Conservation (phyloP, 805 yeast genomes). For the Kodamaea sagamina region DNA sequence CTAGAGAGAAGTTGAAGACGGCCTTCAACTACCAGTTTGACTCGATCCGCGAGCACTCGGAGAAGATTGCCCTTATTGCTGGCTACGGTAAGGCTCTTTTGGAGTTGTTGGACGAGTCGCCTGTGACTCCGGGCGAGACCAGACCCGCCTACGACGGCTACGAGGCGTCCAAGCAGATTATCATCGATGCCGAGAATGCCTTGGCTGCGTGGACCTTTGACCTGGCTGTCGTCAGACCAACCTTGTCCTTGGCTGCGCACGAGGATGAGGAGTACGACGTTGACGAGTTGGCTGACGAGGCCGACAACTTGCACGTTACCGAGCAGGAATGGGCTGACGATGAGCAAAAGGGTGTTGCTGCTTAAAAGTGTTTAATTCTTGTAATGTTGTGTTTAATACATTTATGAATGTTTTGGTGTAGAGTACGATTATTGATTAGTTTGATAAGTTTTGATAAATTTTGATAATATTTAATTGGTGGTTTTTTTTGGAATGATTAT, state of each 20-base stretch:
- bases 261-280: conserved; percentile 43
- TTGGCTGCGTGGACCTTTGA: conserved; percentile 96
- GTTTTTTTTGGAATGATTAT: no score
- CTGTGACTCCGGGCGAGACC: conserved; percentile 98
- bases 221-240: conserved; percentile 91
- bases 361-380: conserved; percentile 17
- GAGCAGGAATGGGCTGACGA: conserved; percentile 52
- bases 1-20: conserved; percentile 96
- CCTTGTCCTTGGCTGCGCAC: conserved; percentile 73
- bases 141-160: conserved; percentile 98
- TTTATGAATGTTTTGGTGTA: no score
- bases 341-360: conserved; percentile 13
- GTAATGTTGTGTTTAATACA: conserved; percentile 14
- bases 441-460: no score
- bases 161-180: conserved; percentile 96
- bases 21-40: conserved; percentile 97
- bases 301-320: conserved; percentile 51
- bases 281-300: conserved; percentile 45
- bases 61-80: conserved; percentile 94
- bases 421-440: no score
- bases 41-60: conserved; percentile 90
- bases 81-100: conserved; percentile 98
- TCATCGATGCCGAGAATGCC: conserved; percentile 94
- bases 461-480: no score
- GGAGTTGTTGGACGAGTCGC: conserved; percentile 93